Percentiles rank a stretch among this genome's conserved stretches.
Conservation (phyloP, 306 rosid genomes). For the Vigna reflexopilosa region DNA sequence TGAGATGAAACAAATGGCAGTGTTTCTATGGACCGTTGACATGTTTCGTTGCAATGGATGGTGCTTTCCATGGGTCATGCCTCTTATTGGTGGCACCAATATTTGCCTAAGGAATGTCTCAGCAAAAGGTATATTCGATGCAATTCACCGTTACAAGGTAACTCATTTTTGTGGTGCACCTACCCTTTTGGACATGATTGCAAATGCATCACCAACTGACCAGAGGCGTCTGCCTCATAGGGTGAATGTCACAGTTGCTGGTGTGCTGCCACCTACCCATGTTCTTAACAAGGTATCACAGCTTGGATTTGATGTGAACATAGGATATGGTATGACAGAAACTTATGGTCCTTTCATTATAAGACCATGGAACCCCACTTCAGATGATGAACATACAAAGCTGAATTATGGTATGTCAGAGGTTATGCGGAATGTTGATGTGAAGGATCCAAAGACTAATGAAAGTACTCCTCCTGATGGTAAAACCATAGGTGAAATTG, state of each 20-base stretch:
- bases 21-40: conserved; percentile 93
- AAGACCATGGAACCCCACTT: conserved; percentile 56
- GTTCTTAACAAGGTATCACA: conserved; percentile 53
- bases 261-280: conserved; percentile 63
- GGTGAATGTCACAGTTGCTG: conserved; percentile 74
- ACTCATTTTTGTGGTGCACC: conserved; percentile 85
- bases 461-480: conserved; percentile 69
- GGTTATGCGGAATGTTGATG: conserved; percentile 64
- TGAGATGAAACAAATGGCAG: conserved; percentile 50
- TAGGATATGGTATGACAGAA: conserved; percentile 97
- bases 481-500: conserved; percentile 76
- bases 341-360: conserved; percentile 70
- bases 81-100: conserved; percentile 85
- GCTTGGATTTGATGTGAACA: conserved; percentile 69
- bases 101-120: conserved; percentile 62
- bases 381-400: conserved; percentile 39
- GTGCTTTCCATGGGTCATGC: conserved; percentile 83
- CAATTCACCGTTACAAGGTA: conserved; percentile 61
- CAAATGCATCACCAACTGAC: conserved; percentile 39
- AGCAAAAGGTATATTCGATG: conserved; percentile 56
- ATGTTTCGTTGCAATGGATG: conserved; percentile 96
- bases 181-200: conserved; percentile 60
- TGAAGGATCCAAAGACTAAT: conserved; percentile 71
- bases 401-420: conserved; percentile 40
- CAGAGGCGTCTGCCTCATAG: conserved; percentile 44